Conservation (phyloP, 192 early-diverging fungal species). For the Backusella mclennaniae region DNA sequence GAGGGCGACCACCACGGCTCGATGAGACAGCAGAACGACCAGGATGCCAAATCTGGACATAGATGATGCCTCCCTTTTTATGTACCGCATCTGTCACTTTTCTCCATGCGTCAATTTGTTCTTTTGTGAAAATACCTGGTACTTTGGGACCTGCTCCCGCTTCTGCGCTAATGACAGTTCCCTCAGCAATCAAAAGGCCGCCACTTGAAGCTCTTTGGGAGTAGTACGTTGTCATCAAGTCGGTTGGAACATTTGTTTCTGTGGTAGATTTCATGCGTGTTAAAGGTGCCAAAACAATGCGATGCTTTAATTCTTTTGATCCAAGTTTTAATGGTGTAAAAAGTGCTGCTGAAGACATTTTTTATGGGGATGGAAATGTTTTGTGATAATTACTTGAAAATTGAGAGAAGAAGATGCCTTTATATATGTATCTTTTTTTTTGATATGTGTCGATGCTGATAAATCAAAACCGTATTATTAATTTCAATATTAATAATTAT, state of each 20-base stretch:
- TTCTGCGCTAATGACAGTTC: constrained; percentile 1
- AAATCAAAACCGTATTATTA: background rate
- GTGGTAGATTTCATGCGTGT: constrained; percentile 2
- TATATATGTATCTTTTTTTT: background rate
- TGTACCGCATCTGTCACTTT: constrained; percentile 53
- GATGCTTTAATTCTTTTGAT: constrained; percentile 8
- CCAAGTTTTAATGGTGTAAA: constrained; percentile 26
- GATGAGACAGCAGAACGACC: background rate
- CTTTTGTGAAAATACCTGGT: constrained; percentile 35
- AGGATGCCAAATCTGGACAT: constrained; percentile 49
- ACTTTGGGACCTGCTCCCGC: constrained; percentile 10
- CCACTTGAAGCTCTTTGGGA: constrained; percentile 20
- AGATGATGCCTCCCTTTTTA: constrained; percentile 51
- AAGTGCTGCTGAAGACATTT: background rate
- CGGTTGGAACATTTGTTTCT: constrained; percentile 4
- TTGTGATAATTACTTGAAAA: background rate
- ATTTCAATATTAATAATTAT: background rate
- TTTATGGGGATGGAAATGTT: background rate
- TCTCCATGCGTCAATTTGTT: constrained; percentile 49
- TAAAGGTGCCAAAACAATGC: constrained; percentile 18
- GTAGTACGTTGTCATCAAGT: constrained; percentile 14
- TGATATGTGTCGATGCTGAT: background rate
- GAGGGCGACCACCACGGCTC: background rate
- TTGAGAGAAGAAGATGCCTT: background rate
- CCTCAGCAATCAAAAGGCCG: constrained; percentile 28